Conservation (phyloP, 2,329 filamentous ascomycete genomes). For the Phialophora expanda region DNA sequence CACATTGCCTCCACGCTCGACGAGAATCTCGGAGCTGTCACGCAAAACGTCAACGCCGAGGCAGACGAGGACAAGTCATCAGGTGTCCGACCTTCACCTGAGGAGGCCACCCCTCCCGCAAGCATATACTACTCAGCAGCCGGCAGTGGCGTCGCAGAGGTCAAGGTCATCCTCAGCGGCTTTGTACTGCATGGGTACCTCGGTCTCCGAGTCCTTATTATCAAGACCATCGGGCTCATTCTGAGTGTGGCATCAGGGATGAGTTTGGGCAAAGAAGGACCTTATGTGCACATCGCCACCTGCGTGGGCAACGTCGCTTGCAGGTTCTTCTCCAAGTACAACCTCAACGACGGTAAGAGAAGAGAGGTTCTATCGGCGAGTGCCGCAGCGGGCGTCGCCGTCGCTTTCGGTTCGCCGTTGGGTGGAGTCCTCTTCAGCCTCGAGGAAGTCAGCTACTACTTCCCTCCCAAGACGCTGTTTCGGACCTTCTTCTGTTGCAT, state of each 20-base stretch:
- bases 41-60: conserved; percentile 43
- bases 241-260: conserved; percentile 91
- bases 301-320: conserved; percentile 95
- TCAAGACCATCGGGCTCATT: conserved; percentile 83
- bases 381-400: conserved; percentile 87
- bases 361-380: conserved; percentile 93
- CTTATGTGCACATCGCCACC: conserved; percentile 95
- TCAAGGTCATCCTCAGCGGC: conserved; percentile 95
- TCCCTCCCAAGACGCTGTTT: conserved; percentile 95
- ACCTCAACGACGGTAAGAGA: conserved; percentile 89
- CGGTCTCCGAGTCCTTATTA: conserved; percentile 80
- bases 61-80: conserved; percentile 51
- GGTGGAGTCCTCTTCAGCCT: conserved; percentile 90
- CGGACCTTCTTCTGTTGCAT: conserved; percentile 99
- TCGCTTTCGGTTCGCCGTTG: conserved; percentile 89
- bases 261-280: conserved; percentile 91
- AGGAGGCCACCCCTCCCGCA: conserved; percentile 45
- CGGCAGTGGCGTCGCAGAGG: conserved; percentile 94
- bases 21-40: conserved; percentile 79
- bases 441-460: conserved; percentile 97
- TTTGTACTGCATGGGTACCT: conserved; percentile 97
- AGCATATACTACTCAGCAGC: conserved; percentile 89
- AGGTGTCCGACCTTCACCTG: conserved; percentile 49
- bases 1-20: conserved; percentile 80
- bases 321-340: conserved; percentile 92